Base-by-base conservation (phyloP, 139 green algal species). In the Pleodorina starrii region DNA sequence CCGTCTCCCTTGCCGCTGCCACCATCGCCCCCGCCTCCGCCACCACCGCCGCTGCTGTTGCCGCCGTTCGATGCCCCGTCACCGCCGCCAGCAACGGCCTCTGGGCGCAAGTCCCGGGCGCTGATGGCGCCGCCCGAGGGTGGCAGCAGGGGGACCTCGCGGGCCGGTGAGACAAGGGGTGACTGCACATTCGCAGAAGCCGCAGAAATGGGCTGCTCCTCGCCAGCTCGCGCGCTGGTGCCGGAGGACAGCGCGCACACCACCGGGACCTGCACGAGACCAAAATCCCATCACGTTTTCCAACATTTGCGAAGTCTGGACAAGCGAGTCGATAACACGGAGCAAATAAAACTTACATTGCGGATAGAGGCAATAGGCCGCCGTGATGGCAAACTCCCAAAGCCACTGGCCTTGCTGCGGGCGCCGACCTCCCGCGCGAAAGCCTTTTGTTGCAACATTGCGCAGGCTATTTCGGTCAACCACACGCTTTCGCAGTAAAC, bases 1-100 rank as follows among this genome's bases (percentile, higher is more conserved):
- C 85, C 90, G 23, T 74, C 89, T 29, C 89, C 86, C 40, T 72
- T 85, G 16, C 90, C 91, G 5, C 84, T 88, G 27, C 29, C 74
- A 42, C 72, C 40, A 23, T 48, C 86, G n/a, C 43, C 74, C 5
- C 74, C 74, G 29, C 44, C 74, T 6, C 74, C 74, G 21, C 71
- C 85, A 50, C 90, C 91, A 2, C 92, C 76, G 9, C 78, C 82
- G 19, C 79, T 81, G 21, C 80, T 86, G 23, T 75, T 77, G 40
- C 90, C 84, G 43, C 90, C 80, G 1, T 60, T 48, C 16, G 14
- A 32, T 36, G 87, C 69, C 7, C 83, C 77, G 51, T 76, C 84
- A 27, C 66, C 43, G 11, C 68, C 83, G 68, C 83, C 83, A 0
- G 68, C 32, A 17, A 21, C 48, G 1, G 68, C 83, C 83, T 81